phyloP scores from a whole-genome alignment of 768 basidiomycete species.

The Leucosporidium scottii region DNA sequence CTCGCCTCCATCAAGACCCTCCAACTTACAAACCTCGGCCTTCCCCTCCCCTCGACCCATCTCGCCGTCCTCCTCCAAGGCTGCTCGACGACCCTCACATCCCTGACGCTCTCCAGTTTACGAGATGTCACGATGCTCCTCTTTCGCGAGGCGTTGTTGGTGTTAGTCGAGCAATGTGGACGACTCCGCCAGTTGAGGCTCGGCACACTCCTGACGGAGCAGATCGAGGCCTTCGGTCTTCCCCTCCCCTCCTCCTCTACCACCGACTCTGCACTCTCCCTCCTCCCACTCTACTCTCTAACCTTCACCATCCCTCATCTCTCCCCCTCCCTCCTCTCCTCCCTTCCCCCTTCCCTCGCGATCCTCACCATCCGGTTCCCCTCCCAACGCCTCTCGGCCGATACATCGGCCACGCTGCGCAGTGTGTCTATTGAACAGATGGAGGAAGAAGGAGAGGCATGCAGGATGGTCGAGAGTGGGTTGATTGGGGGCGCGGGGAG shows the following conservation, averaged over 20 bases:
- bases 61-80: slow-evolving; percentile 2
- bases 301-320: not conserved
- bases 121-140: slow-evolving; percentile 16
- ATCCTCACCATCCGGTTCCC: not conserved
- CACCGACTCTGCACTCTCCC: not conserved
- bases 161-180: not conserved
- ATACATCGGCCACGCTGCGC: not conserved
- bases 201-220: no score
- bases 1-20: slow-evolving; percentile 9
- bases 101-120: slow-evolving; percentile 18
- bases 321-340: not conserved
- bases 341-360: not conserved
- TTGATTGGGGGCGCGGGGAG: not conserved
- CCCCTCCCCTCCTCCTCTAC: not conserved
- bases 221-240: not conserved
- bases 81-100: not conserved
- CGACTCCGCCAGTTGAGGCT: no score
- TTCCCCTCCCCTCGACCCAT: slow-evolving; percentile 23
- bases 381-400: not conserved
- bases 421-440: not conserved
- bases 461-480: not conserved
- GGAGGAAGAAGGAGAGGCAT: not conserved
- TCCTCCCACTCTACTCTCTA: not conserved
- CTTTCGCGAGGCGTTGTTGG: not conserved
- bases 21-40: slow-evolving; percentile 27